A percentile compares a stretch with the other conserved stretches of the same genome.
Conservation (phyloP, 306 rosid species). For the Delonix regia region DNA sequence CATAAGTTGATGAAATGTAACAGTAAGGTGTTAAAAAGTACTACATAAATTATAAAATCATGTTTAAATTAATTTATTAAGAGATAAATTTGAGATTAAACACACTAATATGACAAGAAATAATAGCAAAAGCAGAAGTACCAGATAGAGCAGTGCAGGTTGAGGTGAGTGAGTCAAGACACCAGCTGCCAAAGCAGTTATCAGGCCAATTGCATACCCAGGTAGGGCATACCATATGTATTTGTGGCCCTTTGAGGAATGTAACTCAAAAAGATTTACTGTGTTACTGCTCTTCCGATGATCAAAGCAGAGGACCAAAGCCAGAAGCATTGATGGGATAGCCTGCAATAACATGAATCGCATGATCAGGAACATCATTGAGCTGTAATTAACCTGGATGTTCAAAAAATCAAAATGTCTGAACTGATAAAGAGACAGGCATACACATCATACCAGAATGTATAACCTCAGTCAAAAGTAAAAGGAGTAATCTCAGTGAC, state of each 20-base stretch:
- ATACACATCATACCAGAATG: background rate
- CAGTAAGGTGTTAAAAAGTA: background rate
- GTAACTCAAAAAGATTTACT: slow-evolving; percentile 67
- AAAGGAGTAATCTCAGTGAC: background rate
- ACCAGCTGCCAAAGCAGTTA: slow-evolving; percentile 92
- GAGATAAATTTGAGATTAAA: slow-evolving; percentile 1
- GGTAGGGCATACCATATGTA: slow-evolving; percentile 98
- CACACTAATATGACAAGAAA: slow-evolving; percentile 14
- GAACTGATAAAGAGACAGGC: background rate
- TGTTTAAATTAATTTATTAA: background rate
- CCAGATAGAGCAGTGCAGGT: slow-evolving; percentile 97
- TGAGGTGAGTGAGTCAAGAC: slow-evolving; percentile 92
- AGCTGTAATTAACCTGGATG: background rate
- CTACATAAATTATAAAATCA: too few species aligned
- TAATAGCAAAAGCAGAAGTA: slow-evolving; percentile 39
- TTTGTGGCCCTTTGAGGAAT: slow-evolving; percentile 91
- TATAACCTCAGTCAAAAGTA: background rate
- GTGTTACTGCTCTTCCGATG: slow-evolving; percentile 77
- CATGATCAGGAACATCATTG: background rate
- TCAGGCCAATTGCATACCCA: slow-evolving; percentile 92
- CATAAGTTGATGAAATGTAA: slow-evolving; percentile 3
- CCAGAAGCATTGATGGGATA: slow-evolving; percentile 95
- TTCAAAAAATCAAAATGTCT: background rate
- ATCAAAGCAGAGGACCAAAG: slow-evolving; percentile 92
- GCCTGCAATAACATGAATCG: slow-evolving; percentile 58